Percentiles rank a stretch among this genome's conserved stretches.
Evolutionary conservation across 164 flowering plant genomes (phyloP).

Genomic region (Protea cynaroides): DNA sequence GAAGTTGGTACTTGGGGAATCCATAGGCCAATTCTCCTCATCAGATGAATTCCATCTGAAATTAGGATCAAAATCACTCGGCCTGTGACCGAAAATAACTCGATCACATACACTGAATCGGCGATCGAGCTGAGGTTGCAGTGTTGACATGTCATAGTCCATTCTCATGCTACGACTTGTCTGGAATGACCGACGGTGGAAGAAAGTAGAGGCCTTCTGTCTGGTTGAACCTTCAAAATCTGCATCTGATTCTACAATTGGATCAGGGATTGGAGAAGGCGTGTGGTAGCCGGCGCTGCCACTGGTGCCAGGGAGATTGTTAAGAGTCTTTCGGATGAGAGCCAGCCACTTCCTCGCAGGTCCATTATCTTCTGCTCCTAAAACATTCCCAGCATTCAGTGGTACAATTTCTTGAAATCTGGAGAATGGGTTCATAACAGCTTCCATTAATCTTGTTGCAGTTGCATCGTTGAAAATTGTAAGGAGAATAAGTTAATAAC

Average conservation of each 20-base stretch:
- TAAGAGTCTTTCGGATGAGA: conserved; percentile 26
- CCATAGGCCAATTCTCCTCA: conserved; percentile 35
- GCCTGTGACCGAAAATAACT: conserved; percentile 35
- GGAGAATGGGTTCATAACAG: conserved; percentile 2
- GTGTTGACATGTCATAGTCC: conserved; percentile 31
- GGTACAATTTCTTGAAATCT: conserved; percentile 42
- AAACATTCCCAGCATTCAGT: conserved; percentile 33
- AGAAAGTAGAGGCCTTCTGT: conserved; percentile 19
- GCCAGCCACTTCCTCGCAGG: conserved; percentile 37
- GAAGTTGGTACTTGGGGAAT: conserved; percentile 38
- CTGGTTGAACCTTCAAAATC: conserved; percentile 29
- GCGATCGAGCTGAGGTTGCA: conserved; percentile 38
- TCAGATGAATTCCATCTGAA: conserved; percentile 40
- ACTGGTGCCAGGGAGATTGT: conserved; percentile 33
- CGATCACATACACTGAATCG: conserved; percentile 49
- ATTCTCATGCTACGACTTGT: conserved; percentile 40
- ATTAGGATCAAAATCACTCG: conserved; percentile 37
- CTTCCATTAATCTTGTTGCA: neutral
- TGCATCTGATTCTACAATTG: conserved; percentile 27
- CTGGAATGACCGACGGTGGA: conserved; percentile 42
- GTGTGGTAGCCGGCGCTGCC: conserved; percentile 26
- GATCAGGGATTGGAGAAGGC: conserved; percentile 32
- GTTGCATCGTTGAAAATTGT: neutral
- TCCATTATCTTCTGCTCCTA: conserved; percentile 36
- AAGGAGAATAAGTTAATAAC: too few relatives aligned